Conservation (phyloP, 2,329 filamentous ascomycete species). For the Ampelomyces quisqualis region DNA sequence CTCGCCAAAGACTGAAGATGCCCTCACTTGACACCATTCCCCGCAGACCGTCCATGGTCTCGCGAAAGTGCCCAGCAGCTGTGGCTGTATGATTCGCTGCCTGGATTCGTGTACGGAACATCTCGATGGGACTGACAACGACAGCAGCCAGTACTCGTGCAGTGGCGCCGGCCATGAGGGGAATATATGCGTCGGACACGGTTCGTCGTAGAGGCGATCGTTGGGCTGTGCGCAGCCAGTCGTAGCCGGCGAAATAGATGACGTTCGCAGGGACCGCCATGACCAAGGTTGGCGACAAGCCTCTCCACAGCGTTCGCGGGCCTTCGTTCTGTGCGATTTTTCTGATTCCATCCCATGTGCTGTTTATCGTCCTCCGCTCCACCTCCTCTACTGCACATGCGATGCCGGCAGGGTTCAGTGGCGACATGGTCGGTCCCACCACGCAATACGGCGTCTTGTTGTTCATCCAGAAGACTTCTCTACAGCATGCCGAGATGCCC, state of each 20-base stretch:
- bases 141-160: slow-evolving; percentile 80
- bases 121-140: slow-evolving; percentile 85
- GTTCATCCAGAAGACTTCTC: slow-evolving; percentile 95
- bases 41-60: slow-evolving; percentile 73
- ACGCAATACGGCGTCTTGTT: slow-evolving; percentile 81
- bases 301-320: slow-evolving; percentile 81
- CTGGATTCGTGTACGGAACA: slow-evolving; percentile 90
- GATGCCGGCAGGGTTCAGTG: slow-evolving; percentile 46
- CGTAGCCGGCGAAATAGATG: slow-evolving; percentile 98
- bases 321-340: slow-evolving; percentile 97
- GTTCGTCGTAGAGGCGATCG: slow-evolving; percentile 67
- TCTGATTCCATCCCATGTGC: slow-evolving; percentile 84
- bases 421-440: slow-evolving; percentile 58
- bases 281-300: slow-evolving; percentile 85
- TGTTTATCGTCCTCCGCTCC: slow-evolving; percentile 79
- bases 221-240: slow-evolving; percentile 79
- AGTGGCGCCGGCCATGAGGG: slow-evolving; percentile 74
- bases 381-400: slow-evolving; percentile 86
- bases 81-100: slow-evolving; percentile 57
- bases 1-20: slow-evolving; percentile 83
- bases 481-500: slow-evolving; percentile 90
- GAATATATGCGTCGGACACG: slow-evolving; percentile 66
- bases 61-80: slow-evolving; percentile 68
- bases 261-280: slow-evolving; percentile 97
- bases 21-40: slow-evolving; percentile 78